Conservation (phyloP, 768 basidiomycete genomes). For the Pluteus cervinus region DNA sequence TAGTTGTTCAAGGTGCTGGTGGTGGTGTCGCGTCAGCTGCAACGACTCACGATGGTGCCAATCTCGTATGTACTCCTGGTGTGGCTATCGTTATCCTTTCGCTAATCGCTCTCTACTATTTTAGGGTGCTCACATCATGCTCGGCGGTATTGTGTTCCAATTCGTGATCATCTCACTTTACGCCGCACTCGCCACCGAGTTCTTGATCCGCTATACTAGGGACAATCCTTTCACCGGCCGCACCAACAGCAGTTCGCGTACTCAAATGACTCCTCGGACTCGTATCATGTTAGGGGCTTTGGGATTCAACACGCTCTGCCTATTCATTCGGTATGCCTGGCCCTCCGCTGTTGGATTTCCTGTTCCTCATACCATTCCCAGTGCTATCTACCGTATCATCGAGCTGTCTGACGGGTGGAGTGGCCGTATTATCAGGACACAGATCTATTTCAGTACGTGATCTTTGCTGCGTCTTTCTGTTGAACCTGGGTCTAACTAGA, state of each 20-base stretch:
- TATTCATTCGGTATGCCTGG: conserved; percentile 39
- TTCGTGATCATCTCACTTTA: conserved; percentile 39
- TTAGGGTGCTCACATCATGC: conserved; percentile 30
- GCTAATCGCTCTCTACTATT: no score
- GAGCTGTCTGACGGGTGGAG: conserved; percentile 48
- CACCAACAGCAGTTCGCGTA: neutral
- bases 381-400: conserved; percentile 45
- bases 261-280: conserved; percentile 4
- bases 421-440: conserved; percentile 40
- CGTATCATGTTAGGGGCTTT: conserved; percentile 27
- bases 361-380: conserved; percentile 11
- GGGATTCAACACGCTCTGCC: conserved; percentile 31
- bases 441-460: conserved; percentile 31
- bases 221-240: conserved; percentile 23
- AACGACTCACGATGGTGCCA: conserved; percentile 12
- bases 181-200: conserved; percentile 34
- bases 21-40: conserved; percentile 47
- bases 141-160: conserved; percentile 44
- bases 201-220: conserved; percentile 29
- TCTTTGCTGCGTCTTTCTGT: neutral
- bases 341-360: neutral
- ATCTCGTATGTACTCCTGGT: no score
- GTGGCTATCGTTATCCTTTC: no score
- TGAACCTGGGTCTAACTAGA: neutral
- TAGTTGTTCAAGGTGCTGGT: conserved; percentile 60